Evolutionary conservation across 768 basidiomycete genomes (phyloP).

Genomic region (Boletus coccyginus): DNA sequence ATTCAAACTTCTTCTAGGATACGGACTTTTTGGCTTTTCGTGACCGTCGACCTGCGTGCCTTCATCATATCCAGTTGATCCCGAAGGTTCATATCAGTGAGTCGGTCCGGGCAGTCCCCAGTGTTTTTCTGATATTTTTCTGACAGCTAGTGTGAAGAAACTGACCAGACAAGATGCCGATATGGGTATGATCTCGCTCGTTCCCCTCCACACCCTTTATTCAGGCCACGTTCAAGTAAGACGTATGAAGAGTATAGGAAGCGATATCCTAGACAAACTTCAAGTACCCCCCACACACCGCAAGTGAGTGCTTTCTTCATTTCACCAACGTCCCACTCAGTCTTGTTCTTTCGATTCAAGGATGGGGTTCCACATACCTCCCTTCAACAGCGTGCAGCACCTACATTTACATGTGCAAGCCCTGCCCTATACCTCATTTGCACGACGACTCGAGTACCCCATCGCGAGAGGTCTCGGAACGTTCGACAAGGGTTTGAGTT

Average conservation of each 20-base stretch:
- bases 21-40: conserved; percentile 48
- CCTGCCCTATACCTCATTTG: conserved; percentile 54
- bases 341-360: conserved; percentile 34
- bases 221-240: conserved; percentile 34
- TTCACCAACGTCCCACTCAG: not conserved
- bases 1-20: conserved; percentile 34
- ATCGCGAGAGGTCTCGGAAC: conserved; percentile 36
- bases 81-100: conserved; percentile 52
- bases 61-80: conserved; percentile 49
- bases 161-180: conserved; percentile 43
- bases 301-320: conserved; percentile 36
- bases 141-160: conserved; percentile 52
- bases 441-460: conserved; percentile 47
- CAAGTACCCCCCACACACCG: conserved; percentile 41
- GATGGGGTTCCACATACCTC: conserved; percentile 81
- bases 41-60: conserved; percentile 48
- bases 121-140: not conserved
- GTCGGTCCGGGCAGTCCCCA: not conserved
- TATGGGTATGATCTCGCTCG: conserved; percentile 41
- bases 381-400: conserved; percentile 69
- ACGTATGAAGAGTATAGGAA: conserved; percentile 50
- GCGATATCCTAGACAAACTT: conserved; percentile 47
- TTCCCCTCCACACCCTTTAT: conserved; percentile 18
- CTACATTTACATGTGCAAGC: conserved; percentile 74
- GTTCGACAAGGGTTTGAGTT: conserved; percentile 63